A percentile compares a stretch with the other conserved stretches of the same genome.
phyloP scores from a whole-genome alignment of 495 filamentous ascomycete species.

The Hypoxylon intermedium region DNA sequence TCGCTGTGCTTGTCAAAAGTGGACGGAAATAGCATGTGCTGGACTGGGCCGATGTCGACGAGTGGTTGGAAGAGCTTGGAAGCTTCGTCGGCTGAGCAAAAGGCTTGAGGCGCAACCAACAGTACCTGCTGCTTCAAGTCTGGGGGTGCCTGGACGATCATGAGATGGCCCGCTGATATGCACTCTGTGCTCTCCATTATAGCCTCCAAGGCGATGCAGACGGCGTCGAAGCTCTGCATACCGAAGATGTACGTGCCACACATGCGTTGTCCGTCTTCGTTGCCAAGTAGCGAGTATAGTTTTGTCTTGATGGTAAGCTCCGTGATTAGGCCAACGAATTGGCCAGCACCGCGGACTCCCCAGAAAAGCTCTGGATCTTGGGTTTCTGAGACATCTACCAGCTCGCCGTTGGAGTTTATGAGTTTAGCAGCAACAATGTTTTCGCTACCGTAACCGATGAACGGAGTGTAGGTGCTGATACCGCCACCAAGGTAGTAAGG shows the following conservation, averaged over 20 bases:
- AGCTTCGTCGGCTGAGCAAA: constrained; percentile 11
- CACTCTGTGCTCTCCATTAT: constrained; percentile 1
- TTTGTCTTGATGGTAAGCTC: constrained; percentile 37
- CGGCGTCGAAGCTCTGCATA: background rate
- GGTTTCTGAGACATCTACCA: constrained; percentile 33
- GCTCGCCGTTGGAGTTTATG: constrained; percentile 38
- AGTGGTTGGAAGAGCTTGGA: constrained; percentile 1
- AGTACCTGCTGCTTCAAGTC: constrained; percentile 15
- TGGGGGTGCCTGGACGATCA: constrained; percentile 26
- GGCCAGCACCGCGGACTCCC: constrained; percentile 50
- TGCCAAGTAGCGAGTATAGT: constrained; percentile 15
- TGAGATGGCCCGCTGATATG: constrained; percentile 19
- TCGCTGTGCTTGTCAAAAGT: constrained; percentile 13
- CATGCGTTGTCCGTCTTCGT: constrained; percentile 11
- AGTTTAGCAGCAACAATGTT: constrained; percentile 44
- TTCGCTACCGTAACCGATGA: constrained; percentile 38
- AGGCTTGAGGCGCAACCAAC: constrained; percentile 13
- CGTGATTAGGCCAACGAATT: constrained; percentile 56
- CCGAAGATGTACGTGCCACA: constrained; percentile 13
- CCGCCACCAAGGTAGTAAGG: constrained; percentile 43
- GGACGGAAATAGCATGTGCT: constrained; percentile 3
- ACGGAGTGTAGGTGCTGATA: constrained; percentile 20
- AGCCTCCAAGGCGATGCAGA: constrained; percentile 2
- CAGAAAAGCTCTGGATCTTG: constrained; percentile 47
- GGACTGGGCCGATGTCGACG: background rate